Base-by-base conservation (phyloP, 139 green algal genomes). In the Ostreobium quekettii region DNA sequence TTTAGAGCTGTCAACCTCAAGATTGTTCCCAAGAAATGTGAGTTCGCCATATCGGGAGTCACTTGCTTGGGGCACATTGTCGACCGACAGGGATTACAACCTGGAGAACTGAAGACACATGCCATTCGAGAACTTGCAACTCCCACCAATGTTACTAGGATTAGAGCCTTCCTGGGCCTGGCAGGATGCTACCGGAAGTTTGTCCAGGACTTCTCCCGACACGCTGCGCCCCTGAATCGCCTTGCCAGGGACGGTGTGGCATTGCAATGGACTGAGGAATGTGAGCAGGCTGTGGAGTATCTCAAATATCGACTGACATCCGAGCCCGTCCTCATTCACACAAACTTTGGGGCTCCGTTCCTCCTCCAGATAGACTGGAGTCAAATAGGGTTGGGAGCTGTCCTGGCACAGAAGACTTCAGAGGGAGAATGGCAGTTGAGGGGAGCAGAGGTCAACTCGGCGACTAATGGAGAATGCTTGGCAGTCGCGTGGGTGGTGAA, bases 111-210 rank as follows among this genome's bases (percentile, higher is more conserved):
- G 7, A 74, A 76, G 29, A 11, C 73, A 1, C 36, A 26, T 32
- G 68, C 64, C 3, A 59, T 79, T 2, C 1, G 7, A 1, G 32
- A 71, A 1, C 33, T 70, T n/a, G 57, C 70, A 0, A 5, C 24
- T 36, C 73, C 70, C 11, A 35, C 42, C 15, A 71, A 62, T 28
- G 28, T 64, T 2, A 48, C 19, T 24, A 35, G 60, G 24, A 37
- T 80, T 0, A 37, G 46, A 15, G 64, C 63, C 32, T 79, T 75
- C 33, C 56, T 79, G 2, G 74, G 74, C 1, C 46, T 74, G 1
- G 60, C 53, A 19, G 70, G 68, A 0, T 80, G 69, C 47, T 80
- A 73, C 33, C 53, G 65, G 0, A 19, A 57, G 0, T 69, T 66
- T 49, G 38, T 80, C 2, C 24, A 73, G 46, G 37, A 67, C 36